phyloP scores from a whole-genome alignment of 2,329 filamentous ascomycete genomes.

The Paecilomyces formosus region DNA sequence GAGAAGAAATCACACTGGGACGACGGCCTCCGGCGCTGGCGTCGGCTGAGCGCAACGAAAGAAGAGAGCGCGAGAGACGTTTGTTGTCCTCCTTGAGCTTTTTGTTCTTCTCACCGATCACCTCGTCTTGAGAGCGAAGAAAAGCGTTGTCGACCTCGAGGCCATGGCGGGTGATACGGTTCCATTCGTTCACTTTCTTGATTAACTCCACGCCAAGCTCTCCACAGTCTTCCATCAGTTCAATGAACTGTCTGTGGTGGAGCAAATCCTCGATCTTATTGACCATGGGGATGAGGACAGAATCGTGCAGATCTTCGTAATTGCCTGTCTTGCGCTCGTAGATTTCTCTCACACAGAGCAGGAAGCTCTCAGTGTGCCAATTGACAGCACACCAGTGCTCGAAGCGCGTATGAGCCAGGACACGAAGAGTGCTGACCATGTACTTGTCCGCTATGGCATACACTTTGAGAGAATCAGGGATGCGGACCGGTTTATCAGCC shows the following conservation, averaged over 20 bases:
- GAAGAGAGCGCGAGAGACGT: not conserved
- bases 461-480: constrained; percentile 5
- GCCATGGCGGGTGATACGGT: constrained; percentile 4
- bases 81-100: constrained; percentile 5
- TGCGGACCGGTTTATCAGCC: not conserved
- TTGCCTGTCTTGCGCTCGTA: constrained; percentile 10
- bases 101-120: constrained; percentile 5
- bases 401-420: constrained; percentile 6
- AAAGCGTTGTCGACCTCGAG: constrained; percentile 7
- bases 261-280: constrained; percentile 6
- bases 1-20: not conserved
- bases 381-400: constrained; percentile 5
- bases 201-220: constrained; percentile 6
- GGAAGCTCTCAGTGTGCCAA: constrained; percentile 5
- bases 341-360: constrained; percentile 6
- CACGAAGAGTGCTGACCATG: constrained; percentile 5
- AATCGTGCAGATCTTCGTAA: constrained; percentile 7
- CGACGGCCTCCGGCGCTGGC: not conserved
- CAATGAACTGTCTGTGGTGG: not conserved
- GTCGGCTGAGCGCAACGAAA: not conserved
- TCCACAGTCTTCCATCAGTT: constrained; percentile 7
- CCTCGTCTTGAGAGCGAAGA: constrained; percentile 4
- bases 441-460: constrained; percentile 11
- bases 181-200: constrained; percentile 3
- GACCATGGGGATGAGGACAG: constrained; percentile 4